Conservation (phyloP, 1,139 yeast genomes). For the Diutina catenulata region DNA sequence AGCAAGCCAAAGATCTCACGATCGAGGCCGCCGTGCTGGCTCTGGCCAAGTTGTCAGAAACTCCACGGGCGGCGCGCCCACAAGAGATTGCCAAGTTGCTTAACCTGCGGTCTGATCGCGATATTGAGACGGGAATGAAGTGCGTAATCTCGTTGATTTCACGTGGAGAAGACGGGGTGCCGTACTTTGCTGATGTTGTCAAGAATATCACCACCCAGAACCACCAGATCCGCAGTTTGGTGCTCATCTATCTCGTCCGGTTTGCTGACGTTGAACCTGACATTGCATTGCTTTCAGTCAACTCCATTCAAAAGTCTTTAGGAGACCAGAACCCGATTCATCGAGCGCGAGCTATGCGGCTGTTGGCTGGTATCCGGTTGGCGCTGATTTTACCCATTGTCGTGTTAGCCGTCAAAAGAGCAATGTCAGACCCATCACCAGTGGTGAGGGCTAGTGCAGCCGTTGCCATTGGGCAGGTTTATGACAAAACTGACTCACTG, state of each 20-base stretch:
- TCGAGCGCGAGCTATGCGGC: conserved; percentile 66
- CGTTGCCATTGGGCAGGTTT: conserved; percentile 61
- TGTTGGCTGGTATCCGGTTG: conserved; percentile 71
- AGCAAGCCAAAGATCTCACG: conserved; percentile 71
- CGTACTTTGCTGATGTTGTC: conserved; percentile 77
- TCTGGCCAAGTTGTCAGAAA: conserved; percentile 49
- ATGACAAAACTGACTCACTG: conserved; percentile 21
- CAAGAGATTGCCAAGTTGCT: conserved; percentile 56
- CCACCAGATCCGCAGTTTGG: conserved; percentile 61
- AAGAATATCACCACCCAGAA: conserved; percentile 74
- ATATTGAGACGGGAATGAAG: conserved; percentile 64
- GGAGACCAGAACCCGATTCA: conserved; percentile 56
- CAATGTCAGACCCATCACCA: conserved; percentile 62
- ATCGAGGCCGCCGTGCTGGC: conserved; percentile 78
- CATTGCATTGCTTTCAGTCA: conserved; percentile 75
- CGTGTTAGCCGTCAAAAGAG: conserved; percentile 57
- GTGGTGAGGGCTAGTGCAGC: conserved; percentile 75
- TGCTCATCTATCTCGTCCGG: conserved; percentile 61
- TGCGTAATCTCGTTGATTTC: conserved; percentile 59
- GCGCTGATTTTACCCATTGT: conserved; percentile 75
- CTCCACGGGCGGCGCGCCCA: conserved; percentile 42
- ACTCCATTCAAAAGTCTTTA: conserved; percentile 79
- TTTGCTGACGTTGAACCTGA: conserved; percentile 85
- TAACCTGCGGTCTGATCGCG: conserved; percentile 61
- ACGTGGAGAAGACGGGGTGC: conserved; percentile 47